Evolutionary conservation across 257 asterid genomes (phyloP).

Genomic region (Capsicum chinense): DNA sequence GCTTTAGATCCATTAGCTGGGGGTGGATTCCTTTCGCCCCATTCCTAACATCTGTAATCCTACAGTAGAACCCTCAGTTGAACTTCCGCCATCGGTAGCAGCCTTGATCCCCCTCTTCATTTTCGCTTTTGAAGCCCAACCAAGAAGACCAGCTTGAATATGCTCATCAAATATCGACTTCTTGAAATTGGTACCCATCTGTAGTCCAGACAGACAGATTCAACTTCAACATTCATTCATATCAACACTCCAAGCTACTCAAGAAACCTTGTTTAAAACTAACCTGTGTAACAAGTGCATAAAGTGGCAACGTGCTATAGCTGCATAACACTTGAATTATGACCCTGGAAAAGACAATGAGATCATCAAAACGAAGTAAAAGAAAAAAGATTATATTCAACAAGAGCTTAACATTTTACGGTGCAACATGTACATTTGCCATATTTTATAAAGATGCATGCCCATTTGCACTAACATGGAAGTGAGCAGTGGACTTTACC

Average conservation of each 20-base stretch:
- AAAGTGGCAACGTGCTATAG: conserved; percentile 91
- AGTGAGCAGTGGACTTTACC: conserved; percentile 48
- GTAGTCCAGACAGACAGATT: background rate
- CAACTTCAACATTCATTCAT: conserved; percentile 2
- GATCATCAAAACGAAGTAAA: conserved; percentile 25
- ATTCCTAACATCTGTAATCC: conserved; percentile 27
- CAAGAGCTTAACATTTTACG: background rate
- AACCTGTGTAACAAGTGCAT: conserved; percentile 96
- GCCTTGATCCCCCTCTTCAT: conserved; percentile 59
- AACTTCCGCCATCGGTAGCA: conserved; percentile 48
- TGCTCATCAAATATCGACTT: conserved; percentile 90
- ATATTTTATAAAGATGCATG: background rate
- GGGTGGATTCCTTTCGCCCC: conserved; percentile 46
- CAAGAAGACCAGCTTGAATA: conserved; percentile 80
- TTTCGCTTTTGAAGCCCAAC: conserved; percentile 86
- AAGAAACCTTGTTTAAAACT: conserved; percentile 28
- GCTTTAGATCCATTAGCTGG: background rate
- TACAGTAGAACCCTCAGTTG: conserved; percentile 41
- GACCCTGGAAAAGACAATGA: conserved; percentile 51
- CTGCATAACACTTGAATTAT: conserved; percentile 91
- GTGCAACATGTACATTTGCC: background rate
- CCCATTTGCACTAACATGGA: background rate
- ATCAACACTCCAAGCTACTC: background rate
- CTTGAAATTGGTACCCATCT: conserved; percentile 99
- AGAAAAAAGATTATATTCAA: background rate